Conservation (phyloP, 345 rosid species). For the Camelina sativa region DNA sequence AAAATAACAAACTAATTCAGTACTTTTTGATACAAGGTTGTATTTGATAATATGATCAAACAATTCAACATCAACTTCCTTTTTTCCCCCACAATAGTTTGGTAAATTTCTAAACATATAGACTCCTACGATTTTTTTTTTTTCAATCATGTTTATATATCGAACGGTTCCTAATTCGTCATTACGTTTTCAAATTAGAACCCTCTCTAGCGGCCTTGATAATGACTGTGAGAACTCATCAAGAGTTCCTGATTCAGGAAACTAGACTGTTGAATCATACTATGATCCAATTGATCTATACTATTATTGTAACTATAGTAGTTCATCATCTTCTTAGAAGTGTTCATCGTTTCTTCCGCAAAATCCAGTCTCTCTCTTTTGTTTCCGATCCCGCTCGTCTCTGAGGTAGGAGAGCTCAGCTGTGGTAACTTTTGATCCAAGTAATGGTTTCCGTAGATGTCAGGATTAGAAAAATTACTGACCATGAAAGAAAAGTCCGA, state of each 20-base stretch:
- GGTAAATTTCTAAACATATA: conserved; percentile 8
- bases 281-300: conserved; percentile 48
- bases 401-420: conserved; percentile 50
- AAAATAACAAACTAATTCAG: background rate
- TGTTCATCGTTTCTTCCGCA: conserved; percentile 49
- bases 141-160: conserved; percentile 19
- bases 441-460: conserved; percentile 39
- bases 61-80: conserved; percentile 4
- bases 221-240: conserved; percentile 59
- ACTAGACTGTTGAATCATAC: conserved; percentile 36
- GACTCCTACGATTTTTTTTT: conserved; percentile 24
- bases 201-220: conserved; percentile 49
- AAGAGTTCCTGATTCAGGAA: conserved; percentile 57
- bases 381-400: conserved; percentile 45
- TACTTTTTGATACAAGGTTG: conserved; percentile 10
- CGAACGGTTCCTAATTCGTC: conserved; percentile 30
- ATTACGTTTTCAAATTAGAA: conserved; percentile 21
- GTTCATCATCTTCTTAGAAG: conserved; percentile 54
- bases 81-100: conserved; percentile 11
- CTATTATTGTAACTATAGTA: conserved; percentile 57
- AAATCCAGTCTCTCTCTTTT: conserved; percentile 56
- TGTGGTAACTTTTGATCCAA: conserved; percentile 62
- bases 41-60: conserved; percentile 18
- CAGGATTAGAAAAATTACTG: conserved; percentile 32
- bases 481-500: conserved; percentile 44